These are phyloP conservation scores for Pseudogymnoascus sp. DNA, from an alignment of 2,329 filamentous ascomycete genomes.

Conservation along the genomic window DNA sequence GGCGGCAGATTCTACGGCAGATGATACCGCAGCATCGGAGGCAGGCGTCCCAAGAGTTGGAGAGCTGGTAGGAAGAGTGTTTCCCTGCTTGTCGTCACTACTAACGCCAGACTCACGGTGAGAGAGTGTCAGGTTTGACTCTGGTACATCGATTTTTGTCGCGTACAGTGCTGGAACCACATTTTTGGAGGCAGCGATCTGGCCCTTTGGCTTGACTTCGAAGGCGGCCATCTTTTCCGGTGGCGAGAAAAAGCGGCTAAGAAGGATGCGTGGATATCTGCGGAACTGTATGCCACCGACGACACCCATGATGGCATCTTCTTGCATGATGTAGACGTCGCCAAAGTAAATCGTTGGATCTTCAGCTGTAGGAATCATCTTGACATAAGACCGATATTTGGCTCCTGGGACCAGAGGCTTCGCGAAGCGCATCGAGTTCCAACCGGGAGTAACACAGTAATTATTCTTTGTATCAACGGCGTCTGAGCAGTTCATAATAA, in stretches of 20 bases:
- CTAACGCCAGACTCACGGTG: not conserved
- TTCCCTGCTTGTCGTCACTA: conserved; percentile 48
- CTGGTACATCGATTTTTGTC: not conserved
- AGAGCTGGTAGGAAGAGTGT: conserved; percentile 51
- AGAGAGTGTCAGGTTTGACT: not conserved
- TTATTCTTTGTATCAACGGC: conserved; percentile 19
- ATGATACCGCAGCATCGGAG: not conserved
- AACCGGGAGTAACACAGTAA: conserved; percentile 23
- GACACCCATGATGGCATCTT: conserved; percentile 28
- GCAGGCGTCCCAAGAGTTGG: not conserved
- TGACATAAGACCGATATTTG: conserved; percentile 19
- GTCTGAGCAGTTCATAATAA: conserved; percentile 20
- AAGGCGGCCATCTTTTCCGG: conserved; percentile 20
- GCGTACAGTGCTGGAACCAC: not conserved
- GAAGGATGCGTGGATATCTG: conserved; percentile 29
- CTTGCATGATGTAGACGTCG: conserved; percentile 32
- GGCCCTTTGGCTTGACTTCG: not conserved
- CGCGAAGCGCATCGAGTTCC: conserved; percentile 21
- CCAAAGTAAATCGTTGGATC: conserved; percentile 25
- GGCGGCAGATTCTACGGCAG: conserved; percentile 25
- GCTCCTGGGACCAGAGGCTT: conserved; percentile 16
- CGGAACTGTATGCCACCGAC: conserved; percentile 31
- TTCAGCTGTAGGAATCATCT: conserved; percentile 26
- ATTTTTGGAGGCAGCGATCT: not conserved
- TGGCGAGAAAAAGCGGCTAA: conserved; percentile 34